Conservation (phyloP, 257 asterid genomes). For the Phtheirospermum japonicum region DNA sequence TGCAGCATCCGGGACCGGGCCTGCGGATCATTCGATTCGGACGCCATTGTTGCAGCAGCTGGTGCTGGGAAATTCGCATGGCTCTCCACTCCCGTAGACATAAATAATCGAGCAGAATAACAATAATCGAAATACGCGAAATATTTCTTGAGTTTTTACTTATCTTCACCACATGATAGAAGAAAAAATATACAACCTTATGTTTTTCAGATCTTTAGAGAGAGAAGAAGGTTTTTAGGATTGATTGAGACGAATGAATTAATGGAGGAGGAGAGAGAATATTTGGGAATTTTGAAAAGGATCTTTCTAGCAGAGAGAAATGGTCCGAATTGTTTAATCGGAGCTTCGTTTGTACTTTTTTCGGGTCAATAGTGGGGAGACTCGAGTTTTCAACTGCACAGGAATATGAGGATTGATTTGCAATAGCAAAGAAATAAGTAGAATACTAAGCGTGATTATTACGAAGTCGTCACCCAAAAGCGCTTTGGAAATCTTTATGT, state of each 20-base stretch:
- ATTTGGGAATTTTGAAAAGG: constrained; percentile 26
- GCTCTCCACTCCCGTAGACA: constrained; percentile 56
- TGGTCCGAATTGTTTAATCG: constrained; percentile 40
- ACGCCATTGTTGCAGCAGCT: constrained; percentile 44
- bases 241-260: constrained; percentile 5
- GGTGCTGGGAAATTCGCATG: constrained; percentile 53
- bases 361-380: neutral
- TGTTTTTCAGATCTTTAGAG: constrained; percentile 36
- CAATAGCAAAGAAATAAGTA: too few species aligned
- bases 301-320: constrained; percentile 23
- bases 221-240: constrained; percentile 1
- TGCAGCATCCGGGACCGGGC: constrained; percentile 63
- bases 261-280: neutral
- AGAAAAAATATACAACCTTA: neutral
- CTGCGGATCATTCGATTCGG: constrained; percentile 29
- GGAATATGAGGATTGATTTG: too few species aligned
- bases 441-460: too few species aligned
- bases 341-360: constrained; percentile 16
- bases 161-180: constrained; percentile 17
- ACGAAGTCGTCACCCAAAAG: too few species aligned
- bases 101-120: constrained; percentile 1
- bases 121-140: neutral
- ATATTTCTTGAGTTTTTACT: neutral
- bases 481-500: too few species aligned
- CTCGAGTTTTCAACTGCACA: neutral